Conservation (phyloP, 768 basidiomycete genomes). For the Grammothele lineata region DNA sequence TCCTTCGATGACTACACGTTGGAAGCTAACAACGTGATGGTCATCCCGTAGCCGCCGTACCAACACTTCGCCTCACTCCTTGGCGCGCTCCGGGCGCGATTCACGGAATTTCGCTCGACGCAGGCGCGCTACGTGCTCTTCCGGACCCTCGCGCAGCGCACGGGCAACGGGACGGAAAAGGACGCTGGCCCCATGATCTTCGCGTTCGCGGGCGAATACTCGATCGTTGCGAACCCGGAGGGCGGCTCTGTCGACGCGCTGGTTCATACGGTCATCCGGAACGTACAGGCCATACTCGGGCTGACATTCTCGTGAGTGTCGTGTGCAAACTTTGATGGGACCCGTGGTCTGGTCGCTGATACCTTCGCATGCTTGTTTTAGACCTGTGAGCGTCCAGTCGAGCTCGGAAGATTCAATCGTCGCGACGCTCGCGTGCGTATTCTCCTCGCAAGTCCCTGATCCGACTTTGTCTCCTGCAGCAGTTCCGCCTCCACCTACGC, state of each 20-base stretch:
- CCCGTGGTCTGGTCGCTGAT: neutral
- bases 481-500: neutral
- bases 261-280: conserved; percentile 20
- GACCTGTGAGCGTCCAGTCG: conserved; percentile 3
- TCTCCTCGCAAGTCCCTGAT: conserved; percentile 2
- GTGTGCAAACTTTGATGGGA: neutral
- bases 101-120: conserved; percentile 16
- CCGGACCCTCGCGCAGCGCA: conserved; percentile 10
- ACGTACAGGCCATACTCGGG: conserved; percentile 26
- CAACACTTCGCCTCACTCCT: conserved; percentile 17
- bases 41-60: conserved; percentile 16
- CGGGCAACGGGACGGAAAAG: no score
- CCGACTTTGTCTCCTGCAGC: neutral
- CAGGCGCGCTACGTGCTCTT: conserved; percentile 20
- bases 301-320: conserved; percentile 30
- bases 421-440: conserved; percentile 7
- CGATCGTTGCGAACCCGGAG: conserved; percentile 39
- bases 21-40: no score
- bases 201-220: conserved; percentile 48
- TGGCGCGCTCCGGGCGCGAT: conserved; percentile 11
- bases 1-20: no score
- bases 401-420: conserved; percentile 14
- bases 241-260: conserved; percentile 24
- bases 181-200: conserved; percentile 25
- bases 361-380: no score